Evolutionary conservation across 2,329 filamentous ascomycete genomes (phyloP).

Genomic region (Aspergillus flavus): DNA sequence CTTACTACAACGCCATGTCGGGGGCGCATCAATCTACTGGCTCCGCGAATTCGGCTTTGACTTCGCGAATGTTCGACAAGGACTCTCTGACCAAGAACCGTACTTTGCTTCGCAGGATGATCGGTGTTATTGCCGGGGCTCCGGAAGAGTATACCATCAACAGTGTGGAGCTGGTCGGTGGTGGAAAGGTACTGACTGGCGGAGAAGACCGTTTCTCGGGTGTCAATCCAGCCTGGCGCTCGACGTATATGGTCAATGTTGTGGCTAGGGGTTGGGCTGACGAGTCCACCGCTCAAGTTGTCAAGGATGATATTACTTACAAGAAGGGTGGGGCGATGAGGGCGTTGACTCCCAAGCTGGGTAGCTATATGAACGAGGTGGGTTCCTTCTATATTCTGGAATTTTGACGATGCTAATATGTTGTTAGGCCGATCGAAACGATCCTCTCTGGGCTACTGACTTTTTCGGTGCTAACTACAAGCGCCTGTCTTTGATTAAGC

Average conservation of each 20-base stretch:
- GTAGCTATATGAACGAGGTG: constrained; percentile 43
- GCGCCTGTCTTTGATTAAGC: constrained; percentile 15
- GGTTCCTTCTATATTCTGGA: neutral
- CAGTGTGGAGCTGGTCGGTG: constrained; percentile 25
- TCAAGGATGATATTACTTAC: constrained; percentile 34
- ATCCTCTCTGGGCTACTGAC: constrained; percentile 18
- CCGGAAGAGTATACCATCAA: constrained; percentile 21
- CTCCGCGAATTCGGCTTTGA: constrained; percentile 19
- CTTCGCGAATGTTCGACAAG: constrained; percentile 30
- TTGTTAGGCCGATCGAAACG: constrained; percentile 18
- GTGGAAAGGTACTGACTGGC: constrained; percentile 35
- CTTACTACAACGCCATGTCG: constrained; percentile 31
- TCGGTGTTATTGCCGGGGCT: constrained; percentile 11
- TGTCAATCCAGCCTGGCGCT: constrained; percentile 57
- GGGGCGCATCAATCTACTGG: constrained; percentile 28
- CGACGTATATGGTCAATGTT: constrained; percentile 37
- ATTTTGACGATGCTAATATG: neutral
- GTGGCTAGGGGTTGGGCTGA: constrained; percentile 26
- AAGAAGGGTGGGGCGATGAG: constrained; percentile 36
- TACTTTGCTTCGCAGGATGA: constrained; percentile 6
- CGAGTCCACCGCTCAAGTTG: constrained; percentile 17
- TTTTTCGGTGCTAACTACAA: constrained; percentile 16
- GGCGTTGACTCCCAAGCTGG: constrained; percentile 33
- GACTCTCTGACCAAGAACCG: constrained; percentile 7
- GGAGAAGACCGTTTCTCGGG: constrained; percentile 42